These are phyloP conservation scores for Kitagawia praeruptora DNA, from an alignment of 129 eudicot species.

Conservation along the genomic window DNA sequence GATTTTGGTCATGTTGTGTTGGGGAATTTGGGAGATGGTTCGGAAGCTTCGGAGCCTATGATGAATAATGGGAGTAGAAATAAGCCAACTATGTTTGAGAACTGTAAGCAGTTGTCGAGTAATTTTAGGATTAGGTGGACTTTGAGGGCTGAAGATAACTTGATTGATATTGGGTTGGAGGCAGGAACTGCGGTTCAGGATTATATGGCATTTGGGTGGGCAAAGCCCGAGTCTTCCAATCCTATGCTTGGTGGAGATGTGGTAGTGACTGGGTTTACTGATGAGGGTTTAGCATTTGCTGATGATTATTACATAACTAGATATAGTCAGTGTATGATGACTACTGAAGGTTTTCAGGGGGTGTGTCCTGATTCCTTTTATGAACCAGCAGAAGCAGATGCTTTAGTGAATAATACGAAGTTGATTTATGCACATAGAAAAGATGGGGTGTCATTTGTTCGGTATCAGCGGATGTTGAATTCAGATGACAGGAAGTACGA, in stretches of 20 bases:
- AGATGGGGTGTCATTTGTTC: slow-evolving; percentile 82
- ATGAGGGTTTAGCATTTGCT: slow-evolving; percentile 60
- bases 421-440: slow-evolving; percentile 83
- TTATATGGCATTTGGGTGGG: slow-evolving; percentile 97
- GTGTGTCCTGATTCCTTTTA: slow-evolving; percentile 77
- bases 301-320: slow-evolving; percentile 73
- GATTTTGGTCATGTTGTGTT: slow-evolving; percentile 70
- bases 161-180: slow-evolving; percentile 81
- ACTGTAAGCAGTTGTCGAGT: slow-evolving; percentile 61
- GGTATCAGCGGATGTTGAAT: slow-evolving; percentile 55
- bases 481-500: slow-evolving; percentile 59
- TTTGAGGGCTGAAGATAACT: slow-evolving; percentile 35
- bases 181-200: slow-evolving; percentile 50
- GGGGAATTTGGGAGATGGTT: slow-evolving; percentile 16
- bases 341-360: slow-evolving; percentile 53
- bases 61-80: slow-evolving; percentile 13
- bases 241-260: slow-evolving; percentile 81
- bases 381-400: slow-evolving; percentile 26
- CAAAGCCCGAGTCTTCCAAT: slow-evolving; percentile 44
- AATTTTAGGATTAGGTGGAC: slow-evolving; percentile 80
- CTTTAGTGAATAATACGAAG: slow-evolving; percentile 49
- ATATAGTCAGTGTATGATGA: slow-evolving; percentile 57
- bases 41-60: slow-evolving; percentile 20
- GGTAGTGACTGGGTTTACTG: slow-evolving; percentile 65
- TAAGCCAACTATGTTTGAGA: slow-evolving; percentile 73